phyloP scores from a whole-genome alignment of 257 asterid genomes.

The Thymus quinquecostatus region DNA sequence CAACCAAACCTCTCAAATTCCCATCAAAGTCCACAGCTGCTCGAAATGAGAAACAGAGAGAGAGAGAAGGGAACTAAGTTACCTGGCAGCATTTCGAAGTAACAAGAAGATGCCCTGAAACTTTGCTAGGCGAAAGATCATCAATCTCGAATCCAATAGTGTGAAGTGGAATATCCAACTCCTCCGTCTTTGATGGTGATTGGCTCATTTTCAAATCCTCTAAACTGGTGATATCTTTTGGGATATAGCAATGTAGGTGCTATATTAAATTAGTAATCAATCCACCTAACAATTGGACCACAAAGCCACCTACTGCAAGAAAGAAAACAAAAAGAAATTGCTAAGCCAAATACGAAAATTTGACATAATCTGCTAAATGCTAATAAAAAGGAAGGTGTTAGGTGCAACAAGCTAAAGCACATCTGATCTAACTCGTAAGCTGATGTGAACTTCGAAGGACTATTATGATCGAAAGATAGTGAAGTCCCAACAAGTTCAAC shows the following conservation, averaged over 20 bases:
- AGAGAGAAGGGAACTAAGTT: background rate
- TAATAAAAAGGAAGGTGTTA: background rate
- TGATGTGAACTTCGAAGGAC: background rate
- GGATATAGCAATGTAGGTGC: slow-evolving; percentile 3
- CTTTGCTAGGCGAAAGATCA: slow-evolving; percentile 58
- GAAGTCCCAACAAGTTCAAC: background rate
- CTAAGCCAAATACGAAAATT: background rate
- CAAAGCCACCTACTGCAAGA: slow-evolving; percentile 15
- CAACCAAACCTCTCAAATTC: slow-evolving; percentile 12
- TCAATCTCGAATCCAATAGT: slow-evolving; percentile 67
- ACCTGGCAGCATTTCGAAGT: slow-evolving; percentile 76
- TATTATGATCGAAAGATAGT: background rate
- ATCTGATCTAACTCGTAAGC: background rate
- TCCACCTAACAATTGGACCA: slow-evolving; percentile 8
- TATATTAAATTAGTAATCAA: background rate
- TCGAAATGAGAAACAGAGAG: background rate
- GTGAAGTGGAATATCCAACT: slow-evolving; percentile 58
- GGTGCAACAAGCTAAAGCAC: background rate
- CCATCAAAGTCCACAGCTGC: background rate
- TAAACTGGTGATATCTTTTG: background rate
- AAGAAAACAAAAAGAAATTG: background rate
- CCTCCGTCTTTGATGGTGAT: slow-evolving; percentile 43
- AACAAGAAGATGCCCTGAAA: slow-evolving; percentile 65
- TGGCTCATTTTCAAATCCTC: slow-evolving; percentile 33
- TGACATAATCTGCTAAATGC: background rate